These are phyloP conservation scores for Tolypocladium tropicale DNA, from an alignment of 2,329 filamentous ascomycete species.

Conservation along the genomic window DNA sequence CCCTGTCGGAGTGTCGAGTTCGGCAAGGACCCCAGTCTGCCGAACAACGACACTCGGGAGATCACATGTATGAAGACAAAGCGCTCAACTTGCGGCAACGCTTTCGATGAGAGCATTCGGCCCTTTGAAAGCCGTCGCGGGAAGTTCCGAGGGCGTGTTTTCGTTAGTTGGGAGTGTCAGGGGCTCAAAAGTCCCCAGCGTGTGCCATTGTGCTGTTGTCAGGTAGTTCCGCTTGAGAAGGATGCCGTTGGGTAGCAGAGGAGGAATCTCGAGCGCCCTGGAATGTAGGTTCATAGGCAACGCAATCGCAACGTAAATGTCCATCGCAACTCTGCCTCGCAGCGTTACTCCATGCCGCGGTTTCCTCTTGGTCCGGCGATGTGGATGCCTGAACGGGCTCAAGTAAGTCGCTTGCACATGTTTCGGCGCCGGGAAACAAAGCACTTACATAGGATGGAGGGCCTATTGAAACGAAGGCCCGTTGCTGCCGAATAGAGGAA, in stretches of 20 bases:
- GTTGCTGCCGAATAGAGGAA: not conserved
- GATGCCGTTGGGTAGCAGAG: not conserved
- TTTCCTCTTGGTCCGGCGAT: not conserved
- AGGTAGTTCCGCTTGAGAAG: no score
- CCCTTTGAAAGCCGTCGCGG: not conserved
- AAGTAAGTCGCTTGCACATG: not conserved
- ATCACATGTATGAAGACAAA: not conserved
- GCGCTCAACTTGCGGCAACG: not conserved
- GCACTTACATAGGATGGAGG: not conserved
- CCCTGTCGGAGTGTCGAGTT: not conserved
- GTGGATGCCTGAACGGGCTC: no score
- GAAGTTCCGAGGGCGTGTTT: not conserved
- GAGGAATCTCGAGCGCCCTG: not conserved
- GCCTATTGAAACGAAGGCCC: not conserved
- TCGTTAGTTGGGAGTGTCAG: not conserved
- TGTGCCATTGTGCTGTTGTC: not conserved
- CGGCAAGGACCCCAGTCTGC: not conserved
- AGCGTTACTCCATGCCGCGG: no score
- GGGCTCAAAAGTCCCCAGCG: not conserved
- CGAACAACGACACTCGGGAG: not conserved
- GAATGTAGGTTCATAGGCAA: not conserved
- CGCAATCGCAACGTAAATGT: no score
- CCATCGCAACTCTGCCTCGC: no score
- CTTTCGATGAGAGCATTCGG: not conserved
- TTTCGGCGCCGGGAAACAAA: not conserved